phyloP scores from a whole-genome alignment of 495 filamentous ascomycete genomes.

The Penicillium antarcticum region DNA sequence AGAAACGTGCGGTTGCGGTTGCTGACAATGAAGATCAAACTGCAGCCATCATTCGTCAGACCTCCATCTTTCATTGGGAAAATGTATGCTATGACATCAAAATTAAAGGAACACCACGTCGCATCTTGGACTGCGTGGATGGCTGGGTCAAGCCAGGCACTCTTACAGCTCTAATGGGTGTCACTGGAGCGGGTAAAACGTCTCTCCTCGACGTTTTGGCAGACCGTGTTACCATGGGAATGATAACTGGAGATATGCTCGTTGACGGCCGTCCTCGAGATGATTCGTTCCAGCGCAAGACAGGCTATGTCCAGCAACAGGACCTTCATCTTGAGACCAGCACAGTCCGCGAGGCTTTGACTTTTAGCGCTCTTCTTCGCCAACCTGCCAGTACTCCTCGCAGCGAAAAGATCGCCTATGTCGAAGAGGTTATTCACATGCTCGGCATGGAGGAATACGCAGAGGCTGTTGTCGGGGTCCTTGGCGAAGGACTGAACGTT shows the following conservation, averaged over 20 bases:
- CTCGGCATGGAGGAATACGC: slow-evolving; percentile 86
- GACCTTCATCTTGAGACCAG: slow-evolving; percentile 82
- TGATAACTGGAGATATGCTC: slow-evolving; percentile 81
- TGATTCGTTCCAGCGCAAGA: slow-evolving; percentile 82
- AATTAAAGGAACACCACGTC: slow-evolving; percentile 71
- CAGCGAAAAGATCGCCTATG: slow-evolving; percentile 78
- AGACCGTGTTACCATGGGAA: slow-evolving; percentile 78
- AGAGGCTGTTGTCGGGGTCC: slow-evolving; percentile 83
- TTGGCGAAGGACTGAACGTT: slow-evolving; percentile 85
- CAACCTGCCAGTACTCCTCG: slow-evolving; percentile 68
- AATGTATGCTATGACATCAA: slow-evolving; percentile 87
- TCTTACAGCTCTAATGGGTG: slow-evolving; percentile 80
- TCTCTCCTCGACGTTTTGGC: slow-evolving; percentile 56
- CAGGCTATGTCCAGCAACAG: slow-evolving; percentile 91
- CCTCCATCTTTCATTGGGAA: slow-evolving; percentile 81
- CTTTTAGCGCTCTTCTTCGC: slow-evolving; percentile 79
- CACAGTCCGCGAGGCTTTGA: slow-evolving; percentile 78
- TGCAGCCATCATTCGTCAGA: slow-evolving; percentile 49
- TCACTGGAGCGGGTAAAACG: slow-evolving; percentile 60
- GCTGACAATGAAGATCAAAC: slow-evolving; percentile 10
- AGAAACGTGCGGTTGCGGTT: slow-evolving; percentile 23
- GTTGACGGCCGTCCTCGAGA: slow-evolving; percentile 76
- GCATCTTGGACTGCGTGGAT: slow-evolving; percentile 78
- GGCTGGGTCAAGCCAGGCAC: slow-evolving; percentile 93
- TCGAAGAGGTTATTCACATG: slow-evolving; percentile 86